These are phyloP conservation scores for Luvunga scandens DNA, from an alignment of 345 rosid species.

Conservation along the genomic window DNA sequence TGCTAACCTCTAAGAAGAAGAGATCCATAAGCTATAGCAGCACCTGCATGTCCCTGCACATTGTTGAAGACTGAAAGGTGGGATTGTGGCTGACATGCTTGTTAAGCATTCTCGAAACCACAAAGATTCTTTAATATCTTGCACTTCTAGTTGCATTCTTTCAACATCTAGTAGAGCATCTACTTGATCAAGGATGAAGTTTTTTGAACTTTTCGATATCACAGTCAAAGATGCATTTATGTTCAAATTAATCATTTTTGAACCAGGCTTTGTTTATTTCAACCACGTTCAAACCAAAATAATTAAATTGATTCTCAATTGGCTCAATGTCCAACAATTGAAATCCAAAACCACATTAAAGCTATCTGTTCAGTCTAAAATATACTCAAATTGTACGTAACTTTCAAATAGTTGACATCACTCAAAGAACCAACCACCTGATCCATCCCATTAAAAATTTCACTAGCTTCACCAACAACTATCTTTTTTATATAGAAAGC, in stretches of 20 bases:
- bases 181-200: not conserved
- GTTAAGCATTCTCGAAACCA: not conserved
- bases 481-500: too few species aligned
- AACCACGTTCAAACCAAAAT: not conserved
- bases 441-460: not conserved
- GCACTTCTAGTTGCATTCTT: not conserved
- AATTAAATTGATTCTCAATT: not conserved
- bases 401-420: conserved; percentile 1
- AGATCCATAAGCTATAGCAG: conserved; percentile 86
- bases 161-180: not conserved
- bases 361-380: not conserved
- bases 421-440: not conserved
- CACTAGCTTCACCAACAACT: not conserved
- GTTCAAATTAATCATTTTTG: not conserved
- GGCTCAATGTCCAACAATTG: not conserved
- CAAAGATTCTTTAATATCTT: not conserved
- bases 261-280: not conserved
- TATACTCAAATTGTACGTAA: not conserved
- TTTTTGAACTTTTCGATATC: not conserved
- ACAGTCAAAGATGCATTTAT: not conserved
- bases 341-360: not conserved
- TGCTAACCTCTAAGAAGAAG: conserved; percentile 80
- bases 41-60: conserved; percentile 88
- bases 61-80: conserved; percentile 9
- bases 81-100: not conserved